phyloP scores from a whole-genome alignment of 768 basidiomycete genomes.

The Kwoniella europaea region DNA sequence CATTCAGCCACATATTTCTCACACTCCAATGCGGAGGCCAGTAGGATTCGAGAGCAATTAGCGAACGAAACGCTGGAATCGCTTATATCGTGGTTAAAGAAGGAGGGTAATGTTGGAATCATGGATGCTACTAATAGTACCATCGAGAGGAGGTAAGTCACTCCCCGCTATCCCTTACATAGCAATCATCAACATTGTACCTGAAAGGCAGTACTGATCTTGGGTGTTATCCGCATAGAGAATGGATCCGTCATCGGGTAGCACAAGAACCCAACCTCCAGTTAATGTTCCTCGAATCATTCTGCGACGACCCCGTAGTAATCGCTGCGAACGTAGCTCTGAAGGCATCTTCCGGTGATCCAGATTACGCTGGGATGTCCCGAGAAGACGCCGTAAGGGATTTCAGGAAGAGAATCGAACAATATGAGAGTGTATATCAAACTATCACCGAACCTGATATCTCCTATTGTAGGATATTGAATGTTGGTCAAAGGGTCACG shows the following conservation, averaged over 20 bases:
- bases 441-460: constrained; percentile 89
- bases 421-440: constrained; percentile 95
- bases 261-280: constrained; percentile 82
- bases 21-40: constrained; percentile 79
- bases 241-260: constrained; percentile 81
- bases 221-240: constrained; percentile 60
- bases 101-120: constrained; percentile 90
- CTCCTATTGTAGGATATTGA: constrained; percentile 87
- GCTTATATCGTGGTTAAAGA: constrained; percentile 91
- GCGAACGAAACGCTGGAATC: constrained; percentile 92
- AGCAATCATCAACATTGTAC: not conserved
- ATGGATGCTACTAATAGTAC: constrained; percentile 99
- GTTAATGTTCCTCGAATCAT: constrained; percentile 90
- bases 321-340: constrained; percentile 95
- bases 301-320: constrained; percentile 90
- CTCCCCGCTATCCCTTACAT: not conserved
- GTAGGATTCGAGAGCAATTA: constrained; percentile 74
- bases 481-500: constrained; percentile 88
- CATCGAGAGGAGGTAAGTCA: constrained; percentile 67
- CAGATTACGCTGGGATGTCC: constrained; percentile 91
- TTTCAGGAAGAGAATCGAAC: constrained; percentile 85
- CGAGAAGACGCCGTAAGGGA: constrained; percentile 84
- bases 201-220: not conserved
- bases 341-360: constrained; percentile 95
- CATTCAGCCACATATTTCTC: constrained; percentile 91